Evolutionary conservation across 2,329 filamentous ascomycete genomes (phyloP), one percentile per base, ranked within the genome.

Genomic region (Sporothrix pseudoabietina): DNA sequence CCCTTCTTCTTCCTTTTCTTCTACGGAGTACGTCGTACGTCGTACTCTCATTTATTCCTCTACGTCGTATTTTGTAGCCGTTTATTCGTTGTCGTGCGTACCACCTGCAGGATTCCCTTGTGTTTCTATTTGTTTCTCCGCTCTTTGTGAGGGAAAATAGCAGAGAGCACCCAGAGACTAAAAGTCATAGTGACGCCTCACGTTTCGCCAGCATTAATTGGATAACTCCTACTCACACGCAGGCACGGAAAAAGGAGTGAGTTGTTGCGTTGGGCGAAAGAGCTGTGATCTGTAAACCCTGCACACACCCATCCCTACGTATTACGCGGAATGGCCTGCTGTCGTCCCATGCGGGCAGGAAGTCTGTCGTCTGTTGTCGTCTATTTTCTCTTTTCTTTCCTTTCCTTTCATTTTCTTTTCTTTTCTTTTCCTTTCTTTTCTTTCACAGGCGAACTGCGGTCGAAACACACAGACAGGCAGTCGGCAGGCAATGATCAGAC

Each of bases 301-400:
- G 52, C n/a, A 9, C 22, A 12, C 52, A 49, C 1, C 44, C 14
- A 3, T 49, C 14, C 14, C 44, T 49, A 41, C 59, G 59, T n/a
- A 63, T 63, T 63, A 63, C 59, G 59, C 59, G 59, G 59, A 63
- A 41, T 63, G 59, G 59, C 35, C 35, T 63, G 59, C 9, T 63
- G 19, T 63, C 35, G 59, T 59, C 55, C 55, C 55, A 59, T 14
- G 0, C 55, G 35, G 55, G 26, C 55, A 57, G 55, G 55, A 26
- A 63, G 26, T 26, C 26, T 41, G 59, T 63, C 59, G 59, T 63
- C 59, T 41, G 32, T 41, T 22, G n/a, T 26, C 26, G 26, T 1
- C 26, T 26, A 26, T 26, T 26, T 26, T 26, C 26, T 26, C 26
- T 26, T 26, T 26, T 26, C 2, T 26, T 26, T 26, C 26, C 2